These are phyloP conservation scores for Epichloe bromicola DNA, from an alignment of 2,329 filamentous ascomycete genomes.

Conservation along the genomic window DNA sequence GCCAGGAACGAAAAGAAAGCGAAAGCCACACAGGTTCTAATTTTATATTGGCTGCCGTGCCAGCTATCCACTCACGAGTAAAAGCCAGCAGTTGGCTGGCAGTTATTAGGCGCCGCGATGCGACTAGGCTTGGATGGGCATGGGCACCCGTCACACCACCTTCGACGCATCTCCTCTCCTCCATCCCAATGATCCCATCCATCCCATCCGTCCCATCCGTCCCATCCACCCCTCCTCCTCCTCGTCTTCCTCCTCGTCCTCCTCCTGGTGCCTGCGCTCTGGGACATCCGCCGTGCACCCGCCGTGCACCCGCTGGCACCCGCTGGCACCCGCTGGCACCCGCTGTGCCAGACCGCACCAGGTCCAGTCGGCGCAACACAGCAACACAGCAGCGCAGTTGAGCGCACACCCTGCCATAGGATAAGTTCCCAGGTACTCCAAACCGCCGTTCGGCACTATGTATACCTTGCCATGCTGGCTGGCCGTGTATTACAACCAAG, in stretches of 20 bases:
- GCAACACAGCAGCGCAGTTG: no score
- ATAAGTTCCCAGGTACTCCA: neutral
- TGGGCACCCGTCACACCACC: slow-evolving; percentile 5
- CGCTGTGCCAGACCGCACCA: no score
- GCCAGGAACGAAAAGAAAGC: neutral
- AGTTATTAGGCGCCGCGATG: slow-evolving; percentile 4
- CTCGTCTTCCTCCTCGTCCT: no score
- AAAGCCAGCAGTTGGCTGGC: neutral
- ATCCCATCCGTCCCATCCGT: neutral
- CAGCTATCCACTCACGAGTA: neutral
- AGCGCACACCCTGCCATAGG: neutral
- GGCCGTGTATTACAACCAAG: no score
- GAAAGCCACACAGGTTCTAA: neutral
- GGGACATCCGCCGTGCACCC: no score
- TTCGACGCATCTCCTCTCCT: neutral
- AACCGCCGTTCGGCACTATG: no score
- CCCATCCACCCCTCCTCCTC: no score
- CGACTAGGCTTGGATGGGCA: neutral
- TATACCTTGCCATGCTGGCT: no score
- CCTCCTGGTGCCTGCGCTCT: no score
- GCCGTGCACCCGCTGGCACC: no score
- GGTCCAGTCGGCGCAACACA: no score
- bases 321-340: no score
- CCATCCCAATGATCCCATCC: neutral
- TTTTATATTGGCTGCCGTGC: neutral